These are phyloP conservation scores for Nannochloris sp. DNA, from an alignment of 139 green algal species.

Conservation along the genomic window DNA sequence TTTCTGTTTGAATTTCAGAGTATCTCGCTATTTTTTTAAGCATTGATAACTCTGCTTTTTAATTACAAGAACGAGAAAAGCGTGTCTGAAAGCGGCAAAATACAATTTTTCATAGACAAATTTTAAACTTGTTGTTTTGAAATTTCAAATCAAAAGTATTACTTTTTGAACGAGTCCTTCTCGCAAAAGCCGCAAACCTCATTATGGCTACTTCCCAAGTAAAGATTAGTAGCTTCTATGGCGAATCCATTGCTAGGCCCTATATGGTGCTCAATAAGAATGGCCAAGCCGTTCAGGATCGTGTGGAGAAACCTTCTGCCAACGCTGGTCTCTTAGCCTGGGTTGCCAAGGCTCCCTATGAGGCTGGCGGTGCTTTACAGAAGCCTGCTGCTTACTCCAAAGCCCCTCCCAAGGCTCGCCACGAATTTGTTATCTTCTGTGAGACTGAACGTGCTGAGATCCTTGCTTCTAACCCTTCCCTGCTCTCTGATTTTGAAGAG, in stretches of 20 bases:
- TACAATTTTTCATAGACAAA: not conserved
- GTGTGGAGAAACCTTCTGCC: constrained; percentile 12
- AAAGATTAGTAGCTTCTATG: constrained; percentile 15
- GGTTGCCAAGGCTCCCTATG: constrained; percentile 13
- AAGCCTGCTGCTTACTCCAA: constrained; percentile 6
- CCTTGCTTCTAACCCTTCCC: constrained; percentile 7
- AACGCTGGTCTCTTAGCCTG: constrained; percentile 18
- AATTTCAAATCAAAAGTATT: not conserved
- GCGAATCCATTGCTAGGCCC: not conserved
- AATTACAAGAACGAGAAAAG: no score
- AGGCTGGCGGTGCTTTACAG: constrained; percentile 5
- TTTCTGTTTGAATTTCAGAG: no score
- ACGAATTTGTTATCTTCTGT: constrained; percentile 21
- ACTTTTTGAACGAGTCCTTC: no score
- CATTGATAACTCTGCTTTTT: no score
- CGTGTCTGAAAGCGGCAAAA: no score
- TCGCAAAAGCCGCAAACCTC: no score
- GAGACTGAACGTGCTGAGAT: constrained; percentile 6
- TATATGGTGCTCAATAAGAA: constrained; percentile 12
- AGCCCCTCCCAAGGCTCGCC: not conserved
- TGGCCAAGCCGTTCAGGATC: not conserved
- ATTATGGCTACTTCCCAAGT: not conserved
- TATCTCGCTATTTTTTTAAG: no score
- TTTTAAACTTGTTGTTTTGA: not conserved
- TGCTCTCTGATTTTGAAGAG: not conserved